Conservation (phyloP, 2,329 filamentous ascomycete species). For the Ploettnerulaceae sp. region DNA sequence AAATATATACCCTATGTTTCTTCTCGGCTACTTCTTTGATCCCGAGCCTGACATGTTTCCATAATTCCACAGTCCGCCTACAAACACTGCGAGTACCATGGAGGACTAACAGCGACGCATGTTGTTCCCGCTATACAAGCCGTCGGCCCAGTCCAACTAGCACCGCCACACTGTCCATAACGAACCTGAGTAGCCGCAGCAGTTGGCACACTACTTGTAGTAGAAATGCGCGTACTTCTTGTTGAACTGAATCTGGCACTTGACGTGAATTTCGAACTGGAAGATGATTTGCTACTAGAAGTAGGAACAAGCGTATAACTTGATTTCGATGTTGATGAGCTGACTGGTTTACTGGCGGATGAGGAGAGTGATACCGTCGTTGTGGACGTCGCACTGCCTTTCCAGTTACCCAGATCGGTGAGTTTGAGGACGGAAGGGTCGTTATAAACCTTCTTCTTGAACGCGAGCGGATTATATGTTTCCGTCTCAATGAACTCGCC, state of each 20-base stretch:
- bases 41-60: too few species aligned
- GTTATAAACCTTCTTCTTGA: constrained; percentile 36
- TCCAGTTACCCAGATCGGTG: constrained; percentile 29
- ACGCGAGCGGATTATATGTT: constrained; percentile 28
- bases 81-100: constrained; percentile 16
- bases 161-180: constrained; percentile 35
- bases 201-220: constrained; percentile 10
- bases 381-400: constrained; percentile 8
- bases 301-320: neutral
- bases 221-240: neutral
- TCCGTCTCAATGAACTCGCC: constrained; percentile 41
- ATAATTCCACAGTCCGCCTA: neutral
- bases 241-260: constrained; percentile 9
- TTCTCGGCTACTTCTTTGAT: neutral
- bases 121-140: constrained; percentile 26
- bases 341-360: neutral
- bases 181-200: constrained; percentile 14
- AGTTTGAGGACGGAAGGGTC: constrained; percentile 28
- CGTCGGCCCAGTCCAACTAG: constrained; percentile 28
- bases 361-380: neutral
- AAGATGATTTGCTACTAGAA: neutral
- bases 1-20: too few species aligned
- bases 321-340: neutral
- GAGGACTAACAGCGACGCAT: constrained; percentile 17
- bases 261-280: neutral